A percentile compares a stretch with the other conserved stretches of the same genome.
Evolutionary conservation across 495 filamentous ascomycete species (phyloP).

Genomic region (Chlorociboria aeruginascens): DNA sequence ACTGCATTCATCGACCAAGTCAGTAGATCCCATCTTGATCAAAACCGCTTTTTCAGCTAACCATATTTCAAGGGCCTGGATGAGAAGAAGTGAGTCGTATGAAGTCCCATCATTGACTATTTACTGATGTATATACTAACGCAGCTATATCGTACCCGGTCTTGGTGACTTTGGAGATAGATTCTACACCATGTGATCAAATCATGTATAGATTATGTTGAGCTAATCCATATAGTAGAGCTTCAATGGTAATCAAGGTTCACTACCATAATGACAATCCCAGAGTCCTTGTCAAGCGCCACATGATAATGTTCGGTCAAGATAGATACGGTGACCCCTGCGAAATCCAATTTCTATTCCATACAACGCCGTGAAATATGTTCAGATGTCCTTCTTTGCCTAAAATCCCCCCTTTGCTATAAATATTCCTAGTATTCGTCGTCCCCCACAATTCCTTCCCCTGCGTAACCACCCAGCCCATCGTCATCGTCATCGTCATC

Average conservation of each 20-base stretch:
- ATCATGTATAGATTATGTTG: too few species aligned
- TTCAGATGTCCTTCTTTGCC: conserved; percentile 4
- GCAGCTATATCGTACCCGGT: conserved; percentile 90
- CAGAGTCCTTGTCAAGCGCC: too few species aligned
- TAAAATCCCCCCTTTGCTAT: conserved; percentile 1
- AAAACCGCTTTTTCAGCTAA: conserved; percentile 18
- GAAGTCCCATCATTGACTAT: background rate
- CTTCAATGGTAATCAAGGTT: too few species aligned
- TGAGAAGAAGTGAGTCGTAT: conserved; percentile 74
- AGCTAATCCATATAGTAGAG: too few species aligned
- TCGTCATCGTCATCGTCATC: conserved; percentile 18
- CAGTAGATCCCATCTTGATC: conserved; percentile 3
- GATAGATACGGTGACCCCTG: background rate
- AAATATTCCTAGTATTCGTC: conserved; percentile 10
- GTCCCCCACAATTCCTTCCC: conserved; percentile 23
- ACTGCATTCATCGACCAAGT: conserved; percentile 90
- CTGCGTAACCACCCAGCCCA: conserved; percentile 14
- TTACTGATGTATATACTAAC: conserved; percentile 15
- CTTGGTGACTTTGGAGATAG: conserved; percentile 95
- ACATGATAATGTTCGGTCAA: too few species aligned
- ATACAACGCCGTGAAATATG: conserved; percentile 5
- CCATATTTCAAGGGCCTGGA: conserved; percentile 51
- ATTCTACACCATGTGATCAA: conserved; percentile 72
- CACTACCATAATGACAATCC: too few species aligned
- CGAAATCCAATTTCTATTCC: background rate